Percentiles rank a stretch among this genome's conserved stretches.
phyloP scores from a whole-genome alignment of 2,329 filamentous ascomycete genomes.

The Ceratocystis colombiana region DNA sequence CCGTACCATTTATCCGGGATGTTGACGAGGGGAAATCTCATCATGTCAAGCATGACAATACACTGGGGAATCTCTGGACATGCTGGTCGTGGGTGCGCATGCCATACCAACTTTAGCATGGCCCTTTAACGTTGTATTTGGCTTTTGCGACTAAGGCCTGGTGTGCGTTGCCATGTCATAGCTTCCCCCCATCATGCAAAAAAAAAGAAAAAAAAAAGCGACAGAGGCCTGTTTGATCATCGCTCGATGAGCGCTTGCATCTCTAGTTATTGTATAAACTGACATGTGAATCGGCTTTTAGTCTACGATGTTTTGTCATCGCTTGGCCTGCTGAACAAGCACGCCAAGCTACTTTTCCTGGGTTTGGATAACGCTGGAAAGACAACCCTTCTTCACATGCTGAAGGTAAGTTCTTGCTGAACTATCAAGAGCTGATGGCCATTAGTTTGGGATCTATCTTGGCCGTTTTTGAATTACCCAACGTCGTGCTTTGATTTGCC shows the following conservation, averaged over 20 bases:
- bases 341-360: slow-evolving; percentile 88
- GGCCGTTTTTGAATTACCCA: neutral
- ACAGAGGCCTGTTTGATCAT: slow-evolving; percentile 6
- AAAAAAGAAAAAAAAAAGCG: neutral
- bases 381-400: slow-evolving; percentile 87
- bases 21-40: neutral
- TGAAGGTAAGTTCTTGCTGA: slow-evolving; percentile 57
- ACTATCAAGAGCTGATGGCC: neutral
- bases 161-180: neutral
- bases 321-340: slow-evolving; percentile 85
- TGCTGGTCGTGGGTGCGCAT: neutral
- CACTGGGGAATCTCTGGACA: neutral
- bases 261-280: slow-evolving; percentile 25
- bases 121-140: neutral
- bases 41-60: neutral
- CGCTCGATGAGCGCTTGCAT: neutral
- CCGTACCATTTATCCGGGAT: neutral
- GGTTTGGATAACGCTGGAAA: slow-evolving; percentile 92
- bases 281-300: slow-evolving; percentile 27
- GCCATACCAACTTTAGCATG: too few relatives aligned
- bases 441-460: neutral
- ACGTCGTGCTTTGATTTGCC: neutral
- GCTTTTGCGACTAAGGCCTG: neutral
- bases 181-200: neutral
- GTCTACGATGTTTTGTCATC: slow-evolving; percentile 86